These are phyloP conservation scores for Backusella parvicylindrica DNA, from an alignment of 192 early-diverging fungal species.

Conservation along the genomic window DNA sequence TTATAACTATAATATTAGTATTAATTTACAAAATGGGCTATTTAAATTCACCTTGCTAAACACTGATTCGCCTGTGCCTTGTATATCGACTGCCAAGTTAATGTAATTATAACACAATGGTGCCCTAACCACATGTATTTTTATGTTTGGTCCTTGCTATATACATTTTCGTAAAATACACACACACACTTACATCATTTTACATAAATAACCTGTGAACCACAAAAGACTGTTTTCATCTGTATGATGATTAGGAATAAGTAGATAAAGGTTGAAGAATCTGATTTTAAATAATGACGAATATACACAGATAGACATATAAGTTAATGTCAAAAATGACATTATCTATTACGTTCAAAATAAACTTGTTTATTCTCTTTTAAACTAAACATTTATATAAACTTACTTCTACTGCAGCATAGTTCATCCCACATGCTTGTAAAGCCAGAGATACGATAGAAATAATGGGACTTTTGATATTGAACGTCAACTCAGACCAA, in stretches of 20 bases:
- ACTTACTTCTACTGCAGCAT: conserved; percentile 59
- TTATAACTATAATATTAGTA: background rate
- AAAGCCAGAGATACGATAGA: conserved; percentile 70
- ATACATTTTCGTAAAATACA: conserved; percentile 13
- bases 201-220: conserved; percentile 89
- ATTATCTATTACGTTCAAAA: conserved; percentile 52
- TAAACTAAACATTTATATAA: background rate
- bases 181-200: conserved; percentile 53
- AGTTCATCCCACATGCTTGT: conserved; percentile 49
- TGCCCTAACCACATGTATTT: conserved; percentile 32
- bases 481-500: conserved; percentile 96
- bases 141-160: conserved; percentile 17
- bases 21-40: background rate
- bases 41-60: conserved; percentile 42
- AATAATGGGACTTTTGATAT: conserved; percentile 58
- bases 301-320: conserved; percentile 94
- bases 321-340: conserved; percentile 72
- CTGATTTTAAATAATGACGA: conserved; percentile 87
- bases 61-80: conserved; percentile 34
- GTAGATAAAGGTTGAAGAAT: conserved; percentile 82
- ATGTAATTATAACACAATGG: conserved; percentile 96
- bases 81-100: conserved; percentile 57
- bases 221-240: conserved; percentile 89
- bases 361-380: background rate
- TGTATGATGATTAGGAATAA: conserved; percentile 92